Base-by-base conservation (phyloP, 768 basidiomycete species). In the Trametes elegans region DNA sequence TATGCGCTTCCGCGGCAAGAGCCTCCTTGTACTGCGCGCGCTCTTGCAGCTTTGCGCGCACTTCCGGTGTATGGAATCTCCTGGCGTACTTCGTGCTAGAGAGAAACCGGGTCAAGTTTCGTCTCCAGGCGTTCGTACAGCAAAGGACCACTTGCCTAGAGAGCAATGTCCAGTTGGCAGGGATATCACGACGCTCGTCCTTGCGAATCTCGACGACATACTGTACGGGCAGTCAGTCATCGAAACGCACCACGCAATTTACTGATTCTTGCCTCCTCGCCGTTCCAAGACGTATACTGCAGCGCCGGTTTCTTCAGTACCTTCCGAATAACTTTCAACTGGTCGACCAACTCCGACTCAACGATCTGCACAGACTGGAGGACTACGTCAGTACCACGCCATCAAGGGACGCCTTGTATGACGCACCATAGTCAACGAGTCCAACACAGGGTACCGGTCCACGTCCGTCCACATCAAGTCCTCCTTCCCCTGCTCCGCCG, bases 161-260 rank as follows among this genome's bases (percentile, higher is more conserved):
- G 41, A 91, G 75, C 41, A 84, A 66, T 10, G 76, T 70, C 90
- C 91, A 95, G 34, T 70, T 70, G 8, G 70, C 68, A 2, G 82
- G 83, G 0, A 76, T 66, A 7, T 72, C 69, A 38, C 67, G 69
- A 31, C 71, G 79, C 59, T 69, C 84, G 66, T 67, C 79, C 49
- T 82, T 84, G 57, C 82, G 85, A 21, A 96, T 71, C 68, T 96
- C 91, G 9, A 96, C 75, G 9, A 97, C 74, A 67, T 81, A 95
- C 87, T 97, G 61, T 7, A 13, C 14, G 5, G 1, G 8, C 14
- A 24, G 35, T 53, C 29, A 57, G 49, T 29, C n/a, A 9, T 48
- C 21, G 5, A 31, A 29, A 5, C 26, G 26, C 7, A 31, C 23
- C 57, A 29, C 23, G 29, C 31, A 36, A 36, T 27, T 27, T 5